These are phyloP conservation scores for Aspergillus pseudoterreus DNA, from an alignment of 2,329 filamentous ascomycete species.

Conservation along the genomic window DNA sequence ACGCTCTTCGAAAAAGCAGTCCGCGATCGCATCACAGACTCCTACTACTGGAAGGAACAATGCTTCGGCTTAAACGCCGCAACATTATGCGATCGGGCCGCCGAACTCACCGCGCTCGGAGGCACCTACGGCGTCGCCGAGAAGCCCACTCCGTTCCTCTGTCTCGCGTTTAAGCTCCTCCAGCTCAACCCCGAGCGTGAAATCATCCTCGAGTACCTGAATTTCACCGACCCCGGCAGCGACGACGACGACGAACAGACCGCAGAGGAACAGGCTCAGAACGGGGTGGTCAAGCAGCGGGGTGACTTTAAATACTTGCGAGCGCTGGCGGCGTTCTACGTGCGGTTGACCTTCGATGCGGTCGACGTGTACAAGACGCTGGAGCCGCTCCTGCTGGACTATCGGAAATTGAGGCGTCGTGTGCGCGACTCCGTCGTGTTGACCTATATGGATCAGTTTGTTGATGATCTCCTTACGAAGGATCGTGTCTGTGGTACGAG, in stretches of 20 bases:
- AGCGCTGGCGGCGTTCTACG: slow-evolving; percentile 86
- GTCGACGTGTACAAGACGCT: slow-evolving; percentile 75
- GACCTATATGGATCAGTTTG: slow-evolving; percentile 84
- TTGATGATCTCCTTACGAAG: slow-evolving; percentile 86
- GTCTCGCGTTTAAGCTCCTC: slow-evolving; percentile 88
- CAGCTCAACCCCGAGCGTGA: slow-evolving; percentile 79
- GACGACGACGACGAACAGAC: slow-evolving; percentile 25
- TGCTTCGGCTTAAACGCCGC: slow-evolving; percentile 89
- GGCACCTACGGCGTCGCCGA: slow-evolving; percentile 83
- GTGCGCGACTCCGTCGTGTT: slow-evolving; percentile 70
- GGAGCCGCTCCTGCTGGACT: slow-evolving; percentile 79
- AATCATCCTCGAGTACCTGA: slow-evolving; percentile 75
- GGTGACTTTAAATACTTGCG: slow-evolving; percentile 71
- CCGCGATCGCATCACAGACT: slow-evolving; percentile 90
- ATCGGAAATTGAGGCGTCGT: slow-evolving; percentile 75
- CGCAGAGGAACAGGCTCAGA: slow-evolving; percentile 20
- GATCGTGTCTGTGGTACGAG: slow-evolving; percentile 88
- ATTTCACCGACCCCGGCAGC: slow-evolving; percentile 69
- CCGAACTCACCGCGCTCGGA: slow-evolving; percentile 77
- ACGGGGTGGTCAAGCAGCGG: slow-evolving; percentile 30
- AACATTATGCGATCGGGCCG: slow-evolving; percentile 80
- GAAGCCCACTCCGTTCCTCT: slow-evolving; percentile 85
- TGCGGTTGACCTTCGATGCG: slow-evolving; percentile 79
- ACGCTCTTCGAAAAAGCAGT: slow-evolving; percentile 94
- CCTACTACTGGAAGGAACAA: slow-evolving; percentile 98